These are phyloP conservation scores for Nicotiana tomentosiformis DNA, from an alignment of 257 asterid species.

Conservation along the genomic window DNA sequence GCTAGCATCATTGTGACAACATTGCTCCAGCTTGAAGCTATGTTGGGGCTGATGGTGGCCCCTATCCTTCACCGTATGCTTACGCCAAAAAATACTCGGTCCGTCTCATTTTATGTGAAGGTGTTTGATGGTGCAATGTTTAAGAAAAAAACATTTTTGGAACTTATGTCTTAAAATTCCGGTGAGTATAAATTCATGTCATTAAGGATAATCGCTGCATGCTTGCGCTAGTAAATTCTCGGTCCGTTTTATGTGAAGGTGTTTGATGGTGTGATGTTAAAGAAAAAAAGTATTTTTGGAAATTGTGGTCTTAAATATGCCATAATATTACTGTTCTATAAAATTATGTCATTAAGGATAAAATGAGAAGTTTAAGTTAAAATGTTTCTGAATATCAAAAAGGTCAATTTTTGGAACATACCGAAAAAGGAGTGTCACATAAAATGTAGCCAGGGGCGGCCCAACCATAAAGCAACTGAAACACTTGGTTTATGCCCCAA, in stretches of 20 bases:
- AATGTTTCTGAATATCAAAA: no score
- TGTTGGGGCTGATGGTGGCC: not conserved
- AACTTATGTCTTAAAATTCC: not conserved
- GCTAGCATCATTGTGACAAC: constrained; percentile 5
- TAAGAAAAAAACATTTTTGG: not conserved
- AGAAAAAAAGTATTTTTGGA: not conserved
- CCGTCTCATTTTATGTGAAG: not conserved
- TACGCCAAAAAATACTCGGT: not conserved
- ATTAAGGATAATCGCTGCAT: not conserved
- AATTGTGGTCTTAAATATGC: not conserved
- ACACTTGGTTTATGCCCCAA: no score
- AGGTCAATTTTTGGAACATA: no score
- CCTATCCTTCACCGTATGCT: not conserved
- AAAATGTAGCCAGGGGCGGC: no score
- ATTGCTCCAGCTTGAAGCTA: constrained; percentile 8
- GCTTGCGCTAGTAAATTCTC: not conserved
- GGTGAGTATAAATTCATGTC: no score
- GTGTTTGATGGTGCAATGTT: not conserved
- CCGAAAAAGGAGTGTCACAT: no score
- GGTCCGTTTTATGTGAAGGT: not conserved
- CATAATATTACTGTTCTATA: no score
- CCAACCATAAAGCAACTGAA: no score
- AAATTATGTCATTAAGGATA: no score
- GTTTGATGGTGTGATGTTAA: not conserved
- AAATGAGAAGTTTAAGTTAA: no score